phyloP scores from a whole-genome alignment of 129 eudicot genomes.

The Pseudognaphalium luteoalbum region DNA sequence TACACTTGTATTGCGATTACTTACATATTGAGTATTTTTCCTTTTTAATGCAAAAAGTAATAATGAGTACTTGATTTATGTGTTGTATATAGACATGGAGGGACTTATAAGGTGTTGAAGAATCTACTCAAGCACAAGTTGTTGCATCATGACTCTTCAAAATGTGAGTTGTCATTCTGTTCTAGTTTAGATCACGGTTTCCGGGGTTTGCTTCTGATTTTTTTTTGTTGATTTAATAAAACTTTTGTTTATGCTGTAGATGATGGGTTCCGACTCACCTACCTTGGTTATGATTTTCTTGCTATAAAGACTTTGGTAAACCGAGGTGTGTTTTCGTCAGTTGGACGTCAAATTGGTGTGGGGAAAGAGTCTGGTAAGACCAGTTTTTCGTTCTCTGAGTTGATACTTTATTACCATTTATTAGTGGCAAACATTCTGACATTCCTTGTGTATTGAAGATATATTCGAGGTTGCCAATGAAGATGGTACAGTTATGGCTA shows the following conservation, averaged over 20 bases:
- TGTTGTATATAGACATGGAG: conserved; percentile 69
- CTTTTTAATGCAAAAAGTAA: not conserved
- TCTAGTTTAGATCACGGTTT: not conserved
- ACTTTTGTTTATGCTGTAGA: conserved; percentile 37
- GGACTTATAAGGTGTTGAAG: conserved; percentile 88
- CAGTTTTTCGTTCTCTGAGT: not conserved
- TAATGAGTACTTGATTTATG: conserved; percentile 7
- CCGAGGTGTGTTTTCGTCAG: conserved; percentile 78
- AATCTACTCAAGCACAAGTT: conserved; percentile 93
- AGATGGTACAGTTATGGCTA: conserved; percentile 85
- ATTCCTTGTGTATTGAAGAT: conserved; percentile 42
- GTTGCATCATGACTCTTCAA: conserved; percentile 85
- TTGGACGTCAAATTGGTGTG: conserved; percentile 96
- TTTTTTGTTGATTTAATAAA: not conserved
- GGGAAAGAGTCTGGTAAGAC: conserved; percentile 93
- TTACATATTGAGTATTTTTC: not conserved
- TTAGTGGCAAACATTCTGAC: not conserved
- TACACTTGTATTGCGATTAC: not conserved
- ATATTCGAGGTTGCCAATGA: conserved; percentile 97
- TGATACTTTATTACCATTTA: not conserved
- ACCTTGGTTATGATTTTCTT: conserved; percentile 95
- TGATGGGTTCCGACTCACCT: conserved; percentile 93
- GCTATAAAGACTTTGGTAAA: conserved; percentile 90
- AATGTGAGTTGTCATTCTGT: conserved; percentile 48
- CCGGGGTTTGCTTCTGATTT: conserved; percentile 8